Evolutionary conservation across 805 yeast species (phyloP), one percentile per base, ranked within the genome.

Genomic region (Tetrapisispora fleetii): DNA sequence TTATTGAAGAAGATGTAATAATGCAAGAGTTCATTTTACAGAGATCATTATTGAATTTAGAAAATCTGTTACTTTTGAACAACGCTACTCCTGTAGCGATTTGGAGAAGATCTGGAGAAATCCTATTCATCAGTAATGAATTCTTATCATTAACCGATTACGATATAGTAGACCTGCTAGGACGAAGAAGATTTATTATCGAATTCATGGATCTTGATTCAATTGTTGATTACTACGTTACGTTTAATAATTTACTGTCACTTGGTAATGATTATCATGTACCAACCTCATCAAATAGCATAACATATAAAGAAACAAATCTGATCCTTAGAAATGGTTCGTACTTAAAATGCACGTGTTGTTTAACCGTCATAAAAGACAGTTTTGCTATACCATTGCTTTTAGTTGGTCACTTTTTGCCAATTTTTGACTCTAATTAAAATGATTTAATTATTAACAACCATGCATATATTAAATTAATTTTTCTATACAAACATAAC

Each of bases 31-130:
- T 79, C 42, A 74, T 79, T 13, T 75, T 79, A 51, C 83, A 79
- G 52, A 58, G 83, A 45, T 72, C 81, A 0, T 56, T 79, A 21
- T 52, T 74, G 57, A 90, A 85, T 49, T 76, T 75, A 50, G 82
- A 79, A 57, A 71, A 65, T 54, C 71, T 60, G 68, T 67, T 62
- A 30, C 70, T 54, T 43, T 58, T 80, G 49, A 56, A 53, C 16
- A 80, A 83, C 18, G 83, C 89, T 11, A 78, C 86, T 1, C 95
- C 95, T 1, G 82, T 91, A 2, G 80, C 85, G 17, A 81, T 85
- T 53, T 86, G 95, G 95, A 72, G 95, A 57, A 69, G 95, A 38
- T 83, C 95, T 0, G 95, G 95, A 10, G 95, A 86, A 60, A 80
- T 87, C 39, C 89, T 85, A 11, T 85, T 85, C 9, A 78, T 84